These are phyloP conservation scores for Oryza meyeriana DNA, from an alignment of 176 grass and related monocot species.

Conservation along the genomic window DNA sequence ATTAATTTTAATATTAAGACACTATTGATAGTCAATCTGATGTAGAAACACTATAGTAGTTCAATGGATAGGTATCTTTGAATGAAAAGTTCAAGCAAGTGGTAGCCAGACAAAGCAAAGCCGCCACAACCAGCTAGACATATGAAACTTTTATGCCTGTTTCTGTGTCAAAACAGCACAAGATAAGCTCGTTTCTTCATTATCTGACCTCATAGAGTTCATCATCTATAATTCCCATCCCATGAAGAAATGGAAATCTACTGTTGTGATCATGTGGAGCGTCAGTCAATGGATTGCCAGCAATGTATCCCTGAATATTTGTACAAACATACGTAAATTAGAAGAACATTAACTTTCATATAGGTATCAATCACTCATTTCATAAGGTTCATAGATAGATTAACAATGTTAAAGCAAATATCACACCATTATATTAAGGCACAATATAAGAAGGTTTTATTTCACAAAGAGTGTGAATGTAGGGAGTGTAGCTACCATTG, in stretches of 20 bases:
- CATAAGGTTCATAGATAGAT: background rate
- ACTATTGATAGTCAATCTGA: background rate
- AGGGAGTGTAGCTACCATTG: background rate
- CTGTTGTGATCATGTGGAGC: background rate
- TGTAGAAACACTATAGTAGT: too few species aligned
- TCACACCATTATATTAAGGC: background rate
- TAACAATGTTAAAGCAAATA: background rate
- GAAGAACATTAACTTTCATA: background rate
- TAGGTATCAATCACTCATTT: background rate
- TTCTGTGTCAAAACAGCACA: background rate
- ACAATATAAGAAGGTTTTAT: background rate
- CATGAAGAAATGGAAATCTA: constrained; percentile 37
- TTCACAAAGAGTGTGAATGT: background rate
- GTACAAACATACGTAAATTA: background rate
- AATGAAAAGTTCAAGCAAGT: background rate
- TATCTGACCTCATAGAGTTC: constrained; percentile 49
- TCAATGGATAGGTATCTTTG: too few species aligned
- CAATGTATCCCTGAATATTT: constrained; percentile 37
- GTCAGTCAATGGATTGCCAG: constrained; percentile 47
- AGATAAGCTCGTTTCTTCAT: background rate
- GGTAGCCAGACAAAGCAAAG: background rate
- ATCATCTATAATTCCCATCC: constrained; percentile 53
- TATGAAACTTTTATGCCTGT: background rate
- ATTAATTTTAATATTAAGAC: background rate
- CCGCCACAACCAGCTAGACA: background rate